Evolutionary conservation across 495 filamentous ascomycete genomes (phyloP).

Genomic region (Parathielavia appendiculata): DNA sequence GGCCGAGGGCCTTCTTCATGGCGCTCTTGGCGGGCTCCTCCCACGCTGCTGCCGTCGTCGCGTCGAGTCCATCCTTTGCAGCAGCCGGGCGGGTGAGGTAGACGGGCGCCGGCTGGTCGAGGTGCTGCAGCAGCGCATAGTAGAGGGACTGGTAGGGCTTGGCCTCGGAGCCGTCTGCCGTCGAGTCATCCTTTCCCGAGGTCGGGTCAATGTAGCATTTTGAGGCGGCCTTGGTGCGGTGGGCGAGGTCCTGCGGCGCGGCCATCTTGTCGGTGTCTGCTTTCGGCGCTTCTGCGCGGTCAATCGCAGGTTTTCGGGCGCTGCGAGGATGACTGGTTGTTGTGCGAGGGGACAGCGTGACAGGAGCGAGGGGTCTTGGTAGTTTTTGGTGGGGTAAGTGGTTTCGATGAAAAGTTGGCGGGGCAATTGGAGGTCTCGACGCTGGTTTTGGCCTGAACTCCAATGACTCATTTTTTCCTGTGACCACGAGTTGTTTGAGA

Average conservation of each 20-base stretch:
- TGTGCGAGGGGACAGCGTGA: conserved; percentile 10
- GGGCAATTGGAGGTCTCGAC: conserved; percentile 21
- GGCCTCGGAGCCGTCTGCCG: conserved; percentile 61
- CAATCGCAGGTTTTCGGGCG: conserved; percentile 18
- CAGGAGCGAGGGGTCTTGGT: background rate
- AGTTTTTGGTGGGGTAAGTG: conserved; percentile 19
- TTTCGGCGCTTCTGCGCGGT: conserved; percentile 2
- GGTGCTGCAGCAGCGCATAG: conserved; percentile 69
- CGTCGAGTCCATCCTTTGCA: conserved; percentile 52
- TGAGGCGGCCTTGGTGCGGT: conserved; percentile 42
- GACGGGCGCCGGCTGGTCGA: conserved; percentile 50
- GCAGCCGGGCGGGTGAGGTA: conserved; percentile 67
- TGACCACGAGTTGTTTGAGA: background rate
- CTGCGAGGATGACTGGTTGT: conserved; percentile 1
- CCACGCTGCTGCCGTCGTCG: conserved; percentile 50
- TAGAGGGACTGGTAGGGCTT: conserved; percentile 76
- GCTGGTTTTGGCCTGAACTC: conserved; percentile 9
- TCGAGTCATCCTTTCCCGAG: conserved; percentile 61
- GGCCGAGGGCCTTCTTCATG: conserved; percentile 72
- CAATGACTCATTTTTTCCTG: conserved; percentile 16
- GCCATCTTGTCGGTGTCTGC: conserved; percentile 29
- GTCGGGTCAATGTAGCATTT: conserved; percentile 76
- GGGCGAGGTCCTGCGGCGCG: conserved; percentile 38
- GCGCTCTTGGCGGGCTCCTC: conserved; percentile 78
- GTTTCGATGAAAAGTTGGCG: conserved; percentile 24